Conservation (phyloP, 2,329 filamentous ascomycete genomes). For the Paracorniculantispora psalliotae region DNA sequence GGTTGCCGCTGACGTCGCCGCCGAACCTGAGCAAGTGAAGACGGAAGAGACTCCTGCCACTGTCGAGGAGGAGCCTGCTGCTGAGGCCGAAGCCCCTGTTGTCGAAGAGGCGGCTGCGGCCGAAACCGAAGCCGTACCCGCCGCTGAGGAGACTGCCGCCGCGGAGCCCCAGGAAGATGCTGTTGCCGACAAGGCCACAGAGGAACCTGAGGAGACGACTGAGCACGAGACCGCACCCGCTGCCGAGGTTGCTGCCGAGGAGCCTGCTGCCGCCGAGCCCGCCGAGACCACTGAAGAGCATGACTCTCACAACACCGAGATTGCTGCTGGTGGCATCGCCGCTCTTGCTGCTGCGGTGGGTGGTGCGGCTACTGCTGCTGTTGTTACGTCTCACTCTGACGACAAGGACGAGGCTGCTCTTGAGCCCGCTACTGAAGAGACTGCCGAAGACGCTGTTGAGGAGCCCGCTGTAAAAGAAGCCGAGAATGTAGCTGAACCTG, state of each 20-base stretch:
- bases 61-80: background rate
- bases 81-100: background rate
- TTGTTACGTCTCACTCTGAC: background rate
- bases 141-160: background rate
- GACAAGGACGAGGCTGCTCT: conserved; percentile 6
- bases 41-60: background rate
- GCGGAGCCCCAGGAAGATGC: background rate
- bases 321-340: background rate
- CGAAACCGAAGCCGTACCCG: background rate
- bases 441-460: background rate
- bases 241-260: background rate
- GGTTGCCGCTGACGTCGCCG: background rate
- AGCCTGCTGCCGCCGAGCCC: background rate
- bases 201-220: background rate
- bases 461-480: background rate
- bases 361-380: conserved; percentile 3
- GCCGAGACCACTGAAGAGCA: background rate
- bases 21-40: background rate
- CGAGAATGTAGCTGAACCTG: background rate
- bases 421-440: background rate
- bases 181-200: background rate
- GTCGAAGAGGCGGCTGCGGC: background rate
- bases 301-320: background rate
- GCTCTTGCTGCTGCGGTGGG: background rate
- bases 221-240: background rate